Evolutionary conservation across 495 filamentous ascomycete genomes (phyloP).

Genomic region (Talaromyces liani): DNA sequence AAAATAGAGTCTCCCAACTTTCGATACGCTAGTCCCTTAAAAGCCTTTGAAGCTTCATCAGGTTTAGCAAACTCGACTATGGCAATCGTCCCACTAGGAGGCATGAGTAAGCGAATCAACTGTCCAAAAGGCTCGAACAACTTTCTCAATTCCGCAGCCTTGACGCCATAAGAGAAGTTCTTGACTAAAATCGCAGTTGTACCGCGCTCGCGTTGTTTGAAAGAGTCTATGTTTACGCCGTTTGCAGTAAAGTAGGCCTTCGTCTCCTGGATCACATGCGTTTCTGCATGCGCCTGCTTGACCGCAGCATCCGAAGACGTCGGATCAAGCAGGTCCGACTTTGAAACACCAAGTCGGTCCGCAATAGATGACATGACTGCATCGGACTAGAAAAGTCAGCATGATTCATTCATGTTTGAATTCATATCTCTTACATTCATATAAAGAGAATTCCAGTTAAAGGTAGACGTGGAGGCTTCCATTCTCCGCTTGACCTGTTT

Average conservation of each 20-base stretch:
- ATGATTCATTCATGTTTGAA: background rate
- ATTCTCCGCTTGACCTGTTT: slow-evolving; percentile 77
- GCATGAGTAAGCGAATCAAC: slow-evolving; percentile 75
- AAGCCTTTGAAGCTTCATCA: slow-evolving; percentile 72
- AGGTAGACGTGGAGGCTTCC: slow-evolving; percentile 64
- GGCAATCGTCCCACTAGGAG: slow-evolving; percentile 84
- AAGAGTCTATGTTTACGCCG: slow-evolving; percentile 85
- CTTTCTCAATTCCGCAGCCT: slow-evolving; percentile 43
- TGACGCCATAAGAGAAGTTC: slow-evolving; percentile 83
- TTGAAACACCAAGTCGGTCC: slow-evolving; percentile 76
- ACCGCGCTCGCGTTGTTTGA: slow-evolving; percentile 73
- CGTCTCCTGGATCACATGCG: slow-evolving; percentile 91
- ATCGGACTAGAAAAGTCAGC: slow-evolving; percentile 52
- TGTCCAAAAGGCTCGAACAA: slow-evolving; percentile 52
- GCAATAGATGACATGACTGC: slow-evolving; percentile 89
- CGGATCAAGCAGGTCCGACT: slow-evolving; percentile 85
- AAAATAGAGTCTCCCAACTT: slow-evolving; percentile 86
- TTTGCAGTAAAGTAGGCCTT: slow-evolving; percentile 81
- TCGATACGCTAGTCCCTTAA: slow-evolving; percentile 74
- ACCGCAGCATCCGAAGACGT: slow-evolving; percentile 89
- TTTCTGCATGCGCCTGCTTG: slow-evolving; percentile 95
- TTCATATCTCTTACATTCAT: slow-evolving; percentile 65
- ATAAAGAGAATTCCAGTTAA: slow-evolving; percentile 97
- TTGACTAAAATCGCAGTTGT: slow-evolving; percentile 89
- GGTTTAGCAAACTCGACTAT: slow-evolving; percentile 79